Evolutionary conservation across 805 yeast genomes (phyloP).

Genomic region (Starmerella asiatica): DNA sequence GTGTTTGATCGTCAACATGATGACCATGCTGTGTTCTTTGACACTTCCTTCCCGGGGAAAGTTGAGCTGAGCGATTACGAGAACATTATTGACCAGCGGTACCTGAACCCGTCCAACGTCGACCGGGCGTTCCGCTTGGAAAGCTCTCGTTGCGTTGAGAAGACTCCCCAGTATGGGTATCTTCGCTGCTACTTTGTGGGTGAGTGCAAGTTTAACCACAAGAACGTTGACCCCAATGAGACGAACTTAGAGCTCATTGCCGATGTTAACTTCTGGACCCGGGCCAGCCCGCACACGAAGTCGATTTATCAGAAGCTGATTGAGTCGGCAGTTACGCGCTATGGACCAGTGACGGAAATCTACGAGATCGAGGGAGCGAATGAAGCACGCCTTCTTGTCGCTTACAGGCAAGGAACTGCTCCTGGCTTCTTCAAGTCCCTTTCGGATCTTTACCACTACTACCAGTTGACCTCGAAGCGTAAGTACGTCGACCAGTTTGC

Average conservation of each 20-base stretch:
- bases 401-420: constrained; percentile 71
- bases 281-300: constrained; percentile 71
- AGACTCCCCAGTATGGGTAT: constrained; percentile 33
- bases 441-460: constrained; percentile 74
- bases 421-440: constrained; percentile 80
- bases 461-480: constrained; percentile 69
- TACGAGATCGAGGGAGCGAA: constrained; percentile 64
- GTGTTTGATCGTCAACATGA: constrained; percentile 67
- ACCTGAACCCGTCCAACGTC: constrained; percentile 35
- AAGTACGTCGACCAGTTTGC: constrained; percentile 90
- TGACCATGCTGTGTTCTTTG: constrained; percentile 86
- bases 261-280: constrained; percentile 62
- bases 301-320: constrained; percentile 60
- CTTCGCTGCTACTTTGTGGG: constrained; percentile 73
- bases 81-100: constrained; percentile 64
- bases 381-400: constrained; percentile 80
- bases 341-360: constrained; percentile 88
- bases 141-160: constrained; percentile 39
- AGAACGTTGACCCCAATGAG: constrained; percentile 27
- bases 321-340: constrained; percentile 50
- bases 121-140: constrained; percentile 52
- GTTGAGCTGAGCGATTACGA: constrained; percentile 43
- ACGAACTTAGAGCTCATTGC: constrained; percentile 54
- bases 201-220: constrained; percentile 43
- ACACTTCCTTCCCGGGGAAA: constrained; percentile 46